These are phyloP conservation scores for Phytopythium vexans DNA, from an alignment of 352 stramenopile genomes.

Conservation along the genomic window DNA sequence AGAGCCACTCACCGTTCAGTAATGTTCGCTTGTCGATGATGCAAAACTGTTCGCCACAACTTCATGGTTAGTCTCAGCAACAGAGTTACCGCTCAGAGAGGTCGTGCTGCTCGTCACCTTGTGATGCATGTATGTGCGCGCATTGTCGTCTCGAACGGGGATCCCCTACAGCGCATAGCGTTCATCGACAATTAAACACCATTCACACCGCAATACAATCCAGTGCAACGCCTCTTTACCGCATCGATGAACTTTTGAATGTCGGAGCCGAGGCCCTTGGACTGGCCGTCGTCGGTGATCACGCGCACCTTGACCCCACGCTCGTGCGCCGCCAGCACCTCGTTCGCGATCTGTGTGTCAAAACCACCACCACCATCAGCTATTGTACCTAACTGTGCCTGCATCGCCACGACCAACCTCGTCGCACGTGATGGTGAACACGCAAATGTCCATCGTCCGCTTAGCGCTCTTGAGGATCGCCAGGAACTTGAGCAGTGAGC, in stretches of 20 bases:
- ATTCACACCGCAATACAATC: not conserved
- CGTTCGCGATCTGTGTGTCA: constrained; percentile 42
- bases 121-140: constrained; percentile 67
- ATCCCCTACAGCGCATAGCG: constrained; percentile 33
- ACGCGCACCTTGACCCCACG: constrained; percentile 52
- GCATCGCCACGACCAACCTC: constrained; percentile 25
- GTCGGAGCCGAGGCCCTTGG: constrained; percentile 55
- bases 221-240: constrained; percentile 15
- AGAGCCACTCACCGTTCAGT: constrained; percentile 38
- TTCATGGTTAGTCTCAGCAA: not conserved
- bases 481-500: constrained; percentile 54
- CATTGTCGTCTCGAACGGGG: constrained; percentile 53
- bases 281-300: constrained; percentile 65
- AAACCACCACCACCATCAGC: not conserved
- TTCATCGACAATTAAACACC: not conserved
- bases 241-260: constrained; percentile 75
- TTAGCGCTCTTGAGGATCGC: constrained; percentile 37
- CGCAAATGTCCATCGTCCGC: constrained; percentile 60
- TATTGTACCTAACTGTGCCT: not conserved
- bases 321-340: constrained; percentile 48
- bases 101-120: constrained; percentile 28
- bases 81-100: not conserved
- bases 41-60: constrained; percentile 40
- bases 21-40: constrained; percentile 59
- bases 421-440: constrained; percentile 76